phyloP scores from a whole-genome alignment of 805 yeast genomes.

The Candida railenensis region DNA sequence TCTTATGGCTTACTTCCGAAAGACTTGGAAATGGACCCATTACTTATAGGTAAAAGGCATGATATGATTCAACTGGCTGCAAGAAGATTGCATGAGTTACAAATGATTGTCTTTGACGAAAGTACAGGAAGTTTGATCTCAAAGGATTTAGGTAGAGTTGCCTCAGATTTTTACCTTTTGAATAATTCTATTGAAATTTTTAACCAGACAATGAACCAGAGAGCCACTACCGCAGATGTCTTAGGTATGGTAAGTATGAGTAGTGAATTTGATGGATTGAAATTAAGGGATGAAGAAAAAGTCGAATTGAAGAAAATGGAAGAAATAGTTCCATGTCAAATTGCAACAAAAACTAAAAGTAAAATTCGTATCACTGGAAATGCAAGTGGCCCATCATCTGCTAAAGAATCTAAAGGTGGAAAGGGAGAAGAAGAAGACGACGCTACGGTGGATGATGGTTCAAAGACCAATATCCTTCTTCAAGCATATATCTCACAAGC shows the following conservation, averaged over 20 bases:
- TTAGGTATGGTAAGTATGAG: slow-evolving; percentile 87
- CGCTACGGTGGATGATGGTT: slow-evolving; percentile 70
- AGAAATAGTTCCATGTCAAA: slow-evolving; percentile 69
- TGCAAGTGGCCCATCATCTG: not conserved
- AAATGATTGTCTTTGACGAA: slow-evolving; percentile 93
- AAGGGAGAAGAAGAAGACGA: slow-evolving; percentile 82
- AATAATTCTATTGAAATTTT: slow-evolving; percentile 86
- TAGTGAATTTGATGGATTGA: slow-evolving; percentile 88
- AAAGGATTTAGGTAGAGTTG: slow-evolving; percentile 90
- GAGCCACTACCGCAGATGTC: slow-evolving; percentile 90
- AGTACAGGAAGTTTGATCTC: slow-evolving; percentile 73
- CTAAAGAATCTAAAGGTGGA: slow-evolving; percentile 73
- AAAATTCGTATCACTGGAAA: not conserved
- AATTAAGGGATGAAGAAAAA: slow-evolving; percentile 84
- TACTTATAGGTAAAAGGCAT: slow-evolving; percentile 68
- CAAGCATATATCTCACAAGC: slow-evolving; percentile 87
- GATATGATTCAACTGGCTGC: slow-evolving; percentile 81
- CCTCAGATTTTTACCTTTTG: slow-evolving; percentile 88
- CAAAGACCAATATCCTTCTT: slow-evolving; percentile 81
- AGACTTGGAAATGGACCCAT: slow-evolving; percentile 80
- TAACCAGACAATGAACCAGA: slow-evolving; percentile 78
- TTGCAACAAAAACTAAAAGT: slow-evolving; percentile 38
- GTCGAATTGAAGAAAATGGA: slow-evolving; percentile 63
- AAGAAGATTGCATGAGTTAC: slow-evolving; percentile 74
- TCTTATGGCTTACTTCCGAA: slow-evolving; percentile 89